These are phyloP conservation scores for Diaporthe citrichinensis DNA, from an alignment of 2,329 filamentous ascomycete genomes.

Conservation along the genomic window DNA sequence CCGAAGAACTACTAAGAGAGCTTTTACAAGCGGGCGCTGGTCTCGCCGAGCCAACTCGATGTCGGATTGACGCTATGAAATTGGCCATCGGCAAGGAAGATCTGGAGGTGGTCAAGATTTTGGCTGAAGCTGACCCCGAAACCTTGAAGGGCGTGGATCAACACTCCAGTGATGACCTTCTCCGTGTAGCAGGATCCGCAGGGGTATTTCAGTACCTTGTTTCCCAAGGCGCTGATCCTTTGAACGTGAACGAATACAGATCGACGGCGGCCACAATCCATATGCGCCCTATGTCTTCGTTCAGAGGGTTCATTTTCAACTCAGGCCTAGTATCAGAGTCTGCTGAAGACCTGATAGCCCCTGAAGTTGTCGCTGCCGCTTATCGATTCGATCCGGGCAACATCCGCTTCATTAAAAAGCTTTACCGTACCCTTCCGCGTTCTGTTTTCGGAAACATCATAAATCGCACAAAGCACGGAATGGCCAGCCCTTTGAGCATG, in stretches of 20 bases:
- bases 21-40: background rate
- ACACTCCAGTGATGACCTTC: accelerated
- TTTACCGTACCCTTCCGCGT: accelerated
- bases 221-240: background rate
- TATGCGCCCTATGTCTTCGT: accelerated
- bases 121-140: background rate
- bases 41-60: background rate
- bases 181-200: accelerated
- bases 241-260: accelerated
- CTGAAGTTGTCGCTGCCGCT: accelerated
- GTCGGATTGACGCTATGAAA: background rate
- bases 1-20: background rate
- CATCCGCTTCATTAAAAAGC: too few relatives aligned
- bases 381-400: accelerated
- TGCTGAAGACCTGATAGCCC: background rate
- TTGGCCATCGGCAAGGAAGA: background rate
- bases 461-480: background rate
- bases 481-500: background rate
- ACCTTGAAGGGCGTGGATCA: background rate
- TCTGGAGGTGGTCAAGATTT: background rate
- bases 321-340: background rate
- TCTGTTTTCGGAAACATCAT: background rate
- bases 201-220: background rate
- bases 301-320: background rate
- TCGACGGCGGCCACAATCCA: accelerated